Conservation (phyloP, 495 filamentous ascomycete species). For the Pyrenopolyporus hunteri region DNA sequence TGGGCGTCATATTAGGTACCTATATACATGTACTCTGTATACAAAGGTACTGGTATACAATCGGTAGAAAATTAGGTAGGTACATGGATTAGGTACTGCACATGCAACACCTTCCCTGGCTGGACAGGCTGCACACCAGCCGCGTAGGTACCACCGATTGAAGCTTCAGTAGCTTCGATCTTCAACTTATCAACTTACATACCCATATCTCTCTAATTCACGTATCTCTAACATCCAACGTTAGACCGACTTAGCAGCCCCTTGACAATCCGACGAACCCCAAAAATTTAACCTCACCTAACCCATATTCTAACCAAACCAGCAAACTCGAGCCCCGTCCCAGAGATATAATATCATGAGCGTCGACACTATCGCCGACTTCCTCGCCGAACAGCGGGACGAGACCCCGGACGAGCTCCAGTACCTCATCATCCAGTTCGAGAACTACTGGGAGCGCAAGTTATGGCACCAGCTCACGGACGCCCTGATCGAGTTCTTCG, state of each 20-base stretch:
- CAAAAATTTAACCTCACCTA: constrained; percentile 3
- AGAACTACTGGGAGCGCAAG: constrained; percentile 98
- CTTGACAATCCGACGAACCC: constrained; percentile 6
- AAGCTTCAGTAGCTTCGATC: constrained; percentile 29
- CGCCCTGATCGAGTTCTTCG: constrained; percentile 86
- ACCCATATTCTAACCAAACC: background rate
- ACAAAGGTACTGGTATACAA: constrained; percentile 24
- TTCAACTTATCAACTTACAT: constrained; percentile 5
- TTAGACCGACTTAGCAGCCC: no score
- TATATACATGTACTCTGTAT: no score
- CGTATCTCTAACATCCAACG: background rate
- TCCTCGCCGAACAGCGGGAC: constrained; percentile 85
- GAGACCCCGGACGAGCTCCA: constrained; percentile 87
- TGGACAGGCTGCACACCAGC: constrained; percentile 46
- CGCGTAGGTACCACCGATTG: constrained; percentile 39
- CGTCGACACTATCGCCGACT: constrained; percentile 86
- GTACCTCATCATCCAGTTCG: constrained; percentile 85
- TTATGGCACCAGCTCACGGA: constrained; percentile 99
- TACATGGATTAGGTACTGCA: no score
- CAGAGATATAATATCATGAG: constrained; percentile 62
- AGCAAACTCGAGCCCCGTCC: constrained; percentile 5
- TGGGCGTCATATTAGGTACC: background rate
- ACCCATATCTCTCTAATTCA: background rate
- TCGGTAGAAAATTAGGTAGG: no score
- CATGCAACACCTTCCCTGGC: background rate